These are phyloP conservation scores for Drechslera avenae DNA, from an alignment of 2,329 filamentous ascomycete genomes.

Conservation along the genomic window DNA sequence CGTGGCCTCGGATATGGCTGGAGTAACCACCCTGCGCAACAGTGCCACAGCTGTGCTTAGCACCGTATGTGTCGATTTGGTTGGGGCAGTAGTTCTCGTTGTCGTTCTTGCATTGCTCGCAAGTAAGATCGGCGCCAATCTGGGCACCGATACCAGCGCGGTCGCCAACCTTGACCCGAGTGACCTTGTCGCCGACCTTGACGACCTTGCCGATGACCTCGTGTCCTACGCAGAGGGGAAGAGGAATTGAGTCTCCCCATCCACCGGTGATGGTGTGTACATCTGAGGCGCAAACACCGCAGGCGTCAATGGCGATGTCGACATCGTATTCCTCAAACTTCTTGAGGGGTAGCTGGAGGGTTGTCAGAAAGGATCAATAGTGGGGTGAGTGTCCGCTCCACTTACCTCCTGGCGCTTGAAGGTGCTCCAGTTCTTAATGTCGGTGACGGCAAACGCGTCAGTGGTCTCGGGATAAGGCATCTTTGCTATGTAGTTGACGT, in stretches of 20 bases:
- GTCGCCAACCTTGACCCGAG: constrained; percentile 53
- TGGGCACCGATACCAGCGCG: constrained; percentile 59
- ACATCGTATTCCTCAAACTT: constrained; percentile 86
- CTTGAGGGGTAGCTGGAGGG: constrained; percentile 73
- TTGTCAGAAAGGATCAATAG: constrained; percentile 16
- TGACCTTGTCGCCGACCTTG: constrained; percentile 58
- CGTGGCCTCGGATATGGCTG: constrained; percentile 72
- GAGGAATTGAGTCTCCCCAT: constrained; percentile 66
- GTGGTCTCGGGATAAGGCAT: constrained; percentile 60
- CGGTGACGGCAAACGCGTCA: constrained; percentile 55
- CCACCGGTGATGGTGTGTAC: constrained; percentile 60
- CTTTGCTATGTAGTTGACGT: constrained; percentile 23
- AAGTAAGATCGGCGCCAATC: constrained; percentile 56
- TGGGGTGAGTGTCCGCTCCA: neutral
- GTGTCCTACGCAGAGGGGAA: constrained; percentile 70
- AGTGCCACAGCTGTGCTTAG: constrained; percentile 61
- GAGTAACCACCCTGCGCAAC: constrained; percentile 70
- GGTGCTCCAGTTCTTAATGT: constrained; percentile 65
- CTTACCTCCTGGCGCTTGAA: constrained; percentile 63
- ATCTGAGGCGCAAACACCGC: constrained; percentile 56
- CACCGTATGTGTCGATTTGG: constrained; percentile 56
- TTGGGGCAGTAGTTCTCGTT: constrained; percentile 61
- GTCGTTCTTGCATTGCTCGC: constrained; percentile 57
- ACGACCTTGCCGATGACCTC: constrained; percentile 59
- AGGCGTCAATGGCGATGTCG: constrained; percentile 79